A percentile compares a stretch with the other conserved stretches of the same genome.
phyloP scores from a whole-genome alignment of 345 rosid species.

The Mercurialis annua region DNA sequence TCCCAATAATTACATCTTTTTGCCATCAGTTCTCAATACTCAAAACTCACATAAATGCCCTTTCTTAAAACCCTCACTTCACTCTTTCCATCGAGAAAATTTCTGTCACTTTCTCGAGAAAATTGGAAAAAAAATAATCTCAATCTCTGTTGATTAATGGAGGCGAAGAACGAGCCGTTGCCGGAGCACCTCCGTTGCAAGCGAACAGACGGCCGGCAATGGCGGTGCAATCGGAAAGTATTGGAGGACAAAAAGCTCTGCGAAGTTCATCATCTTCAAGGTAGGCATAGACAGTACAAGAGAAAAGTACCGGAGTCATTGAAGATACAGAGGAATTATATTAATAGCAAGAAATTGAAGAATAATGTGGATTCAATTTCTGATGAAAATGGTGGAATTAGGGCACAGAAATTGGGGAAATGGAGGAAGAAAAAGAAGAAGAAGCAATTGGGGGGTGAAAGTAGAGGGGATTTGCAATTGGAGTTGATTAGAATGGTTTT shows the following conservation, averaged over 20 bases:
- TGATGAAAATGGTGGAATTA: constrained; percentile 34
- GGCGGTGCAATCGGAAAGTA: constrained; percentile 88
- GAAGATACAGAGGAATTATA: constrained; percentile 48
- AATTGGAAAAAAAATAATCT: constrained; percentile 18
- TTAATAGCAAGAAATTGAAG: constrained; percentile 29
- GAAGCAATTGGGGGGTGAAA: constrained; percentile 14
- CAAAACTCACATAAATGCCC: constrained; percentile 21
- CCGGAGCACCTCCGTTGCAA: constrained; percentile 89
- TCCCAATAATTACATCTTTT: constrained; percentile 33
- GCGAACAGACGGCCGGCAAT: constrained; percentile 84
- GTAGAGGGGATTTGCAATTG: constrained; percentile 57
- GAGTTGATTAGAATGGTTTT: constrained; percentile 83
- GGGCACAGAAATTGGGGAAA: constrained; percentile 49
- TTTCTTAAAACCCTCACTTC: background rate
- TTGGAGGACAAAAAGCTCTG: constrained; percentile 77
- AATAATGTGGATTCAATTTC: background rate
- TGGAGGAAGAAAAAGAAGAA: constrained; percentile 32
- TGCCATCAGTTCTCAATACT: constrained; percentile 27
- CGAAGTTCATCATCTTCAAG: constrained; percentile 73
- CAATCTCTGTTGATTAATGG: constrained; percentile 17
- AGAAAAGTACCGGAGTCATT: constrained; percentile 62
- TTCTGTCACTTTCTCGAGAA: constrained; percentile 23
- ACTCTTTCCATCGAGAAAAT: background rate
- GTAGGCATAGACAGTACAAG: constrained; percentile 48
- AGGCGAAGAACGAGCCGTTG: constrained; percentile 35